Conservation (phyloP, 495 filamentous ascomycete species). For the Cudoniella acicularis region DNA sequence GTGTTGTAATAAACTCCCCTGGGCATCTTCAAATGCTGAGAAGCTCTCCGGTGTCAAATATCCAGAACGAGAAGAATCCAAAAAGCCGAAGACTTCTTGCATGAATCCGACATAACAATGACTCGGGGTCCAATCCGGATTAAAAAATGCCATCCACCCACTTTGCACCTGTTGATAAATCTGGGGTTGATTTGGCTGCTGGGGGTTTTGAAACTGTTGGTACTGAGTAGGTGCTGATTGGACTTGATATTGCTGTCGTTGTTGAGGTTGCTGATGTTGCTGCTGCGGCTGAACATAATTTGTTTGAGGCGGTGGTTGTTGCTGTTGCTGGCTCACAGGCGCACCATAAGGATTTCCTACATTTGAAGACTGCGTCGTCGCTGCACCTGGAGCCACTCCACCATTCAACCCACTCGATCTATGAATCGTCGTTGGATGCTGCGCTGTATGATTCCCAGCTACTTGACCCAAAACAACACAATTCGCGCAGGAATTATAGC, state of each 20-base stretch:
- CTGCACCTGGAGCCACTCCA: background rate
- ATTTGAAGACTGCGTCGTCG: too few relatives aligned
- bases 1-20: background rate
- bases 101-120: background rate
- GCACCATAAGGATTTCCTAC: background rate
- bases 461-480: background rate
- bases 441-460: background rate
- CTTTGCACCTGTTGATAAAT: too few relatives aligned
- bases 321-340: background rate
- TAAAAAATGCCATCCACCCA: background rate
- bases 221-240: background rate
- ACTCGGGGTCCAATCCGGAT: background rate
- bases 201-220: background rate
- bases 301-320: background rate
- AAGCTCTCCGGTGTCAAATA: conserved; percentile 1
- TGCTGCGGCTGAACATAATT: background rate
- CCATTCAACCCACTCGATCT: background rate
- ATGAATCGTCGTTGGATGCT: background rate
- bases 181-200: background rate
- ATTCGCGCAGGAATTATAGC: conserved; percentile 8
- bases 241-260: background rate
- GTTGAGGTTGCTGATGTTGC: background rate
- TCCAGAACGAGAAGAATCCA: conserved; percentile 1
- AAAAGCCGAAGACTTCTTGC: background rate
- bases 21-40: conserved; percentile 2